These are phyloP conservation scores for Calonectria crousiana DNA, from an alignment of 2,329 filamentous ascomycete genomes.

Conservation along the genomic window DNA sequence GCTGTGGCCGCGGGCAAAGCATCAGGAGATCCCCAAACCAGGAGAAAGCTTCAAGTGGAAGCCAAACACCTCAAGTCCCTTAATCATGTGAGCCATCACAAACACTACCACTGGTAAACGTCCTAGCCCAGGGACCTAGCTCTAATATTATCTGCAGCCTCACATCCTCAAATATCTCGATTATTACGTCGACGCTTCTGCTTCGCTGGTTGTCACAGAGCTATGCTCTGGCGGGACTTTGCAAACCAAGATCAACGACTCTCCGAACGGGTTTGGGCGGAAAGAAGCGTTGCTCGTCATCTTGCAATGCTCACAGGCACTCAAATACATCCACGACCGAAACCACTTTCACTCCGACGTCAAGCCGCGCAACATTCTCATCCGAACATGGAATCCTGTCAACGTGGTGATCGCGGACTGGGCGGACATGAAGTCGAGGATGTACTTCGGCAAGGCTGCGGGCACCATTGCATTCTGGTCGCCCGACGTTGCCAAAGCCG, in stretches of 20 bases:
- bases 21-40: conserved; percentile 24
- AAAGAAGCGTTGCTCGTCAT: conserved; percentile 36
- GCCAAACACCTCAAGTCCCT: conserved; percentile 35
- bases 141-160: conserved; percentile 30
- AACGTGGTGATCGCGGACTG: conserved; percentile 48
- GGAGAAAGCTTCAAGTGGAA: conserved; percentile 42
- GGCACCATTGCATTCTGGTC: conserved; percentile 48
- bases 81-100: conserved; percentile 41
- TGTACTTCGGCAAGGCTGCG: conserved; percentile 20
- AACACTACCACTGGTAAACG: neutral
- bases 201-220: conserved; percentile 47
- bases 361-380: conserved; percentile 49
- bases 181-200: conserved; percentile 22
- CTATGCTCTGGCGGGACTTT: conserved; percentile 46
- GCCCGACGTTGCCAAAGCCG: conserved; percentile 41
- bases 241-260: conserved; percentile 42
- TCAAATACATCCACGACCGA: conserved; percentile 44
- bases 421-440: conserved; percentile 43
- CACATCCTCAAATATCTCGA: conserved; percentile 47
- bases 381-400: conserved; percentile 44
- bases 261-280: conserved; percentile 29
- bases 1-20: conserved; percentile 46
- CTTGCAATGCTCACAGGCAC: conserved; percentile 39
- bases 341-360: conserved; percentile 46
- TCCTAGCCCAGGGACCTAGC: too few species aligned